Evolutionary conservation across 768 basidiomycete genomes (phyloP).

Genomic region (Symmetrospora coprosmae): DNA sequence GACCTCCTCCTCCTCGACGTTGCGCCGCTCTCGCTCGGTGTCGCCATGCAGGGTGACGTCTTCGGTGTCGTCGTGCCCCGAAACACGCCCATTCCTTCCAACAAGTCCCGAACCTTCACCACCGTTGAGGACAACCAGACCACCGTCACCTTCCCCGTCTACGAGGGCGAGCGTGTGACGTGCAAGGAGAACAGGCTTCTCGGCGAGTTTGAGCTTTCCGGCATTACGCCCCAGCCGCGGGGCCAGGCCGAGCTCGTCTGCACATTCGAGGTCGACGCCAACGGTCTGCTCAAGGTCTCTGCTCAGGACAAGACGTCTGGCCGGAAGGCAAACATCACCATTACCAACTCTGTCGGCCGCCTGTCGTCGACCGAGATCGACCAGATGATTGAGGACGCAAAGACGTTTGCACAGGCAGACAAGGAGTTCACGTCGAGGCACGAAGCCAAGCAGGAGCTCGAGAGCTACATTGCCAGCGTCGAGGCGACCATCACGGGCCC

Average conservation of each 20-base stretch:
- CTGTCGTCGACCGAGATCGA: conserved; percentile 94
- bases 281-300: conserved; percentile 96
- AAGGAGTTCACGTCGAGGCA: conserved; percentile 97
- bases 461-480: conserved; percentile 93
- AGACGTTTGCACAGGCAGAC: conserved; percentile 80
- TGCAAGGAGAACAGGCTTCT: conserved; percentile 98
- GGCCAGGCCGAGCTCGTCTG: conserved; percentile 99
- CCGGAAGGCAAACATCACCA: conserved; percentile 63
- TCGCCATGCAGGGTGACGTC: conserved; percentile 99
- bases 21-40: conserved; percentile 93
- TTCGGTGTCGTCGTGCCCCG: conserved; percentile 99
- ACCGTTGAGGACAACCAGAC: conserved; percentile 99
- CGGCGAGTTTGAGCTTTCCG: conserved; percentile 97
- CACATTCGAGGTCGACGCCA: conserved; percentile 98
- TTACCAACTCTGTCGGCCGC: conserved; percentile 95
- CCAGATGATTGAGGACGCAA: conserved; percentile 99
- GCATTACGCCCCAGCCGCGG: conserved; percentile 97
- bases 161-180: conserved; percentile 99
- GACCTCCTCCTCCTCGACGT: conserved; percentile 97
- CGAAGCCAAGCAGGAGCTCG: conserved; percentile 94
- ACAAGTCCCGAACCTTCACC: conserved; percentile 97
- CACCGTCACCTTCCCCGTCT: conserved; percentile 99
- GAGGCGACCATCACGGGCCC: conserved; percentile 90
- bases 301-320: conserved; percentile 97
- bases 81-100: conserved; percentile 98